Base-by-base conservation (phyloP, 257 asterid genomes). In the Solanum bulbocastanum region DNA sequence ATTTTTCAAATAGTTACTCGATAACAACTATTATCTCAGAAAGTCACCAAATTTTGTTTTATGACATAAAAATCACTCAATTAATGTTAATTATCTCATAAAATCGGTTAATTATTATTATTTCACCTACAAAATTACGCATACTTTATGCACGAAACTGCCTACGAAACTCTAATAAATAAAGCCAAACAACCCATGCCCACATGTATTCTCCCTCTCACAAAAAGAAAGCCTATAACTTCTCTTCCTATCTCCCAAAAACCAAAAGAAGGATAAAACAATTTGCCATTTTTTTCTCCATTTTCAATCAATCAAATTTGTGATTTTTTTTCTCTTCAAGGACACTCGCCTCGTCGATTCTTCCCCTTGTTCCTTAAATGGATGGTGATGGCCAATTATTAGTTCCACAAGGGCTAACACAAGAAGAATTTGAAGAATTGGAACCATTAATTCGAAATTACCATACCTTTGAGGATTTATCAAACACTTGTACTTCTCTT, bases 401-500 rank as follows among this genome's bases (percentile, higher is more conserved):
- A 35, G 90, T 87, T 89, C 94, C 95, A 0, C 89, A 83, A 20
- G 95, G 94, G 11, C 89, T 95, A 1, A 94, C 94, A 60, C 86
- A 88, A 30, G 94, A 94, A 42, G 99, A 96, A 32, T 89, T 90
- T 90, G 88, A 91, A 33, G 92, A 88, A 18, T 91, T 96, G 10
- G 93, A 91, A 88, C 81, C 88, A 30, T 90, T 92, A 33, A 94
- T 95, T 87, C 87, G 83, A 89, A 87, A 92, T 23, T 89, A 91
- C 92, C 96, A 96, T 96, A 91, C 90, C 8, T 95, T 93, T 90
- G 94, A 91, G n/a, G 89, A 92, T 12, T 18, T 89, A 46, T 97
- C 97, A 39, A 92, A 93, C 90, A 93, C 98, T 22, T 94, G 98
- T 92, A 94, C 93, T 10, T 96, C 99, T 58, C 91, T 94, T 1